A percentile compares a stretch with the other conserved stretches of the same genome.
Evolutionary conservation across 257 asterid species (phyloP).

Genomic region (Galeopsis tetrahit): DNA sequence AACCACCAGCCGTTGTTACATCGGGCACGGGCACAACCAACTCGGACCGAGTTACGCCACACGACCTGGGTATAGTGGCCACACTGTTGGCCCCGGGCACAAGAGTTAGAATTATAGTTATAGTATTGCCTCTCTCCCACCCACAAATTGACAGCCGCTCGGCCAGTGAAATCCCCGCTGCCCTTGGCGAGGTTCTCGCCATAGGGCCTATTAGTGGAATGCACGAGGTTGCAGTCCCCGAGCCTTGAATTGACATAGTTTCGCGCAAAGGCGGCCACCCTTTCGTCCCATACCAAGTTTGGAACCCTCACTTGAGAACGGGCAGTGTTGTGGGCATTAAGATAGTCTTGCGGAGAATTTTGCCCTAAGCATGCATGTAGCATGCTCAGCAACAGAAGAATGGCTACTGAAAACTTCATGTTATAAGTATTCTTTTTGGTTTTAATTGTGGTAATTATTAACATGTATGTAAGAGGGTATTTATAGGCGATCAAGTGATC

Average conservation of each 20-base stretch:
- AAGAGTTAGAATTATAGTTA: constrained; percentile 34
- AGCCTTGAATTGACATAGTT: constrained; percentile 43
- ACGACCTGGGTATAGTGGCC: constrained; percentile 56
- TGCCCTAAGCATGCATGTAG: constrained; percentile 34
- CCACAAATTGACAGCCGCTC: constrained; percentile 44
- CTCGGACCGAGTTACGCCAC: constrained; percentile 42
- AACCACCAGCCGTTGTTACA: constrained; percentile 44
- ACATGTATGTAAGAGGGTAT: too few relatives aligned
- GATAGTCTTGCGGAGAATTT: constrained; percentile 45
- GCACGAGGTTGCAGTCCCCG: constrained; percentile 45
- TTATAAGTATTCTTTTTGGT: too few relatives aligned
- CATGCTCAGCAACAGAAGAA: too few relatives aligned
- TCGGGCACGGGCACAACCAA: constrained; percentile 46
- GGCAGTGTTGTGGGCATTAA: constrained; percentile 49
- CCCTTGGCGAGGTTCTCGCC: constrained; percentile 56
- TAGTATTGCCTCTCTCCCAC: constrained; percentile 40
- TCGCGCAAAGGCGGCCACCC: constrained; percentile 45
- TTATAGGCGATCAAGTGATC: too few relatives aligned
- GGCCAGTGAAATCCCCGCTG: constrained; percentile 32
- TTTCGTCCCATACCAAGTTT: constrained; percentile 48
- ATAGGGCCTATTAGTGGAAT: constrained; percentile 41
- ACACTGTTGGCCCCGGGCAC: constrained; percentile 37
- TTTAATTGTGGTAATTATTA: too few relatives aligned
- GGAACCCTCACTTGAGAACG: constrained; percentile 46
- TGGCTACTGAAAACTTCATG: too few relatives aligned